These are phyloP conservation scores for Vigna trinervia DNA, from an alignment of 306 rosid species.

Conservation along the genomic window DNA sequence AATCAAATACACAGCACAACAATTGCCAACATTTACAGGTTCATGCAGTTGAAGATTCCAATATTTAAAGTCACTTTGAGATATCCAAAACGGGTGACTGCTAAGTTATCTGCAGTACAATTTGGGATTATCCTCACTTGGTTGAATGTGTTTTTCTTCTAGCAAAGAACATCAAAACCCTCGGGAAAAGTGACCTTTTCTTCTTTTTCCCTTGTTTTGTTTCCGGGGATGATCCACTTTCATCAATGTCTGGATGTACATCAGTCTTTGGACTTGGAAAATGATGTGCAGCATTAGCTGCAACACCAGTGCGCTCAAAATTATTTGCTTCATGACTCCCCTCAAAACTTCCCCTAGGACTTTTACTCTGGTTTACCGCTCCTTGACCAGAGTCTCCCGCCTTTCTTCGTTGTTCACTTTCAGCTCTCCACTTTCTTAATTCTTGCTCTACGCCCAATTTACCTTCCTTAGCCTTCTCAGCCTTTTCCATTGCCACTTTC, in stretches of 20 bases:
- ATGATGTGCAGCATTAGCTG: constrained; percentile 42
- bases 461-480: constrained; percentile 98
- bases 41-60: constrained; percentile 25
- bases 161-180: constrained; percentile 89
- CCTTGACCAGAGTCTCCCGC: constrained; percentile 67
- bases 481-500: constrained; percentile 81
- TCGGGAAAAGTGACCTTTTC: constrained; percentile 77
- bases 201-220: constrained; percentile 70
- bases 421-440: constrained; percentile 95
- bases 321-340: constrained; percentile 56
- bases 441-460: constrained; percentile 96
- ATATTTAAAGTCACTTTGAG: constrained; percentile 57
- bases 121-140: constrained; percentile 56
- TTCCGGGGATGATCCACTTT: constrained; percentile 64
- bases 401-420: constrained; percentile 81
- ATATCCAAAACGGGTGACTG: constrained; percentile 40
- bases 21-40: constrained; percentile 51
- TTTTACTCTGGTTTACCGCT: constrained; percentile 54
- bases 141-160: constrained; percentile 61
- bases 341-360: constrained; percentile 80
- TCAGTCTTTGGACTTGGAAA: constrained; percentile 61
- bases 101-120: constrained; percentile 47
- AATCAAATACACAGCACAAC: constrained; percentile 53
- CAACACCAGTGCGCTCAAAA: constrained; percentile 43
- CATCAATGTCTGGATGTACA: constrained; percentile 41